Evolutionary conservation across 1,284 basidiomycete species (phyloP).

Genomic region (Inonotus obliquus): DNA sequence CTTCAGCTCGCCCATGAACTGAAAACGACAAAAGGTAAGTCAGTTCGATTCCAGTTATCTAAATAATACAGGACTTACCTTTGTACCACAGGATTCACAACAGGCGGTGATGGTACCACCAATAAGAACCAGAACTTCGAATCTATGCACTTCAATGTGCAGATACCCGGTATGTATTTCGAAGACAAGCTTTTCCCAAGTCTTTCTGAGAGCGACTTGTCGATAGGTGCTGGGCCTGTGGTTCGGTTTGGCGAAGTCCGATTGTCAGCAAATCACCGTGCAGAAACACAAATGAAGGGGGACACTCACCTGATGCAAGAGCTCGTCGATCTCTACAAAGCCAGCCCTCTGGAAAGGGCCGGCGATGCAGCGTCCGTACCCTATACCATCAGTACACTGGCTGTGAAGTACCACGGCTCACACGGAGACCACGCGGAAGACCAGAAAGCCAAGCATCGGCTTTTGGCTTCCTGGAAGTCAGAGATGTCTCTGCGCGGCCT

Average conservation of each 20-base stretch:
- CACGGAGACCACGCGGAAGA: too few relatives aligned
- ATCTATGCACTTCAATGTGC: conserved; percentile 1
- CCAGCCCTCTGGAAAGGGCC: neutral
- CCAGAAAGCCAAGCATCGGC: too few relatives aligned
- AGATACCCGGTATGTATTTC: neutral
- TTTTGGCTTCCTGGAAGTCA: too few relatives aligned
- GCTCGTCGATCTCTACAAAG: neutral
- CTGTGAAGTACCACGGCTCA: too few relatives aligned
- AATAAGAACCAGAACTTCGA: conserved; percentile 13
- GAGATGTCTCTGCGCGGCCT: too few relatives aligned
- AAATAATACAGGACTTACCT: neutral
- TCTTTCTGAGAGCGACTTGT: neutral
- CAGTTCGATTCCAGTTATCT: neutral
- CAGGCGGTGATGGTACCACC: conserved; percentile 16
- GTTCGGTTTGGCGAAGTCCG: conserved; percentile 5
- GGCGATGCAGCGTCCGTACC: too few relatives aligned
- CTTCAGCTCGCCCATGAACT: neutral
- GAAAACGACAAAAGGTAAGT: neutral
- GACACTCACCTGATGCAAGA: neutral
- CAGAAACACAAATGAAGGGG: conserved; percentile 7
- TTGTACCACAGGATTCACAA: conserved; percentile 9
- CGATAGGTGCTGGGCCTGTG: neutral
- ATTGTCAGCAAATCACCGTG: conserved; percentile 1
- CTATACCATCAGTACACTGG: too few relatives aligned
- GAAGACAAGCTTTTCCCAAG: too few relatives aligned